Evolutionary conservation across 768 basidiomycete species (phyloP).

Genomic region (Russula earlei): DNA sequence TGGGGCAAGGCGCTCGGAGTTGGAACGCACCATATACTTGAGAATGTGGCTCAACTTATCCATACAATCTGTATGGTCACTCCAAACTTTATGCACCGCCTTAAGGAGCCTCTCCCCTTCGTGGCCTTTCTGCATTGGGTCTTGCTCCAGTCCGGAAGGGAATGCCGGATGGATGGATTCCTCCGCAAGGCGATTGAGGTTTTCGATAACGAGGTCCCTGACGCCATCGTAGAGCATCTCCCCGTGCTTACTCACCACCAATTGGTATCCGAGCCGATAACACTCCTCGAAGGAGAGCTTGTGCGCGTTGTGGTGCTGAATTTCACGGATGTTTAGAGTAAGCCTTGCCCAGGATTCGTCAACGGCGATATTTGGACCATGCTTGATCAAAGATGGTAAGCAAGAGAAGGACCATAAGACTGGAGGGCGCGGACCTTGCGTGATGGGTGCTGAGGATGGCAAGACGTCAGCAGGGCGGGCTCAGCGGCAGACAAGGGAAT

Average conservation of each 20-base stretch:
- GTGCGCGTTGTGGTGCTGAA: slow-evolving; percentile 87
- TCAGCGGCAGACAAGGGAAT: slow-evolving; percentile 22
- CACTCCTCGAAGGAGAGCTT: slow-evolving; percentile 89
- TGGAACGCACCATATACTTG: slow-evolving; percentile 78
- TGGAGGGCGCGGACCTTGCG: slow-evolving; percentile 32
- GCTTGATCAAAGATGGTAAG: slow-evolving; percentile 33
- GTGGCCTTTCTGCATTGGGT: slow-evolving; percentile 65
- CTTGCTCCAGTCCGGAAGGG: slow-evolving; percentile 56
- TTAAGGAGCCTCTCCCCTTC: slow-evolving; percentile 83
- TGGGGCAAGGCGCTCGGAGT: background rate
- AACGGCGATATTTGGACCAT: slow-evolving; percentile 63
- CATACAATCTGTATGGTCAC: slow-evolving; percentile 88
- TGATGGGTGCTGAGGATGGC: slow-evolving; percentile 33
- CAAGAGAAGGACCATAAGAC: background rate
- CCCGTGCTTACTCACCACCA: slow-evolving; percentile 83
- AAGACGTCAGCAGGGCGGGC: slow-evolving; percentile 12
- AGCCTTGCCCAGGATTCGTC: slow-evolving; percentile 80
- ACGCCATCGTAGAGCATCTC: slow-evolving; percentile 83
- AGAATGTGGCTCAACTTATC: slow-evolving; percentile 79
- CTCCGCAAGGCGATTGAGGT: slow-evolving; percentile 71
- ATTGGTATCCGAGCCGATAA: slow-evolving; percentile 88
- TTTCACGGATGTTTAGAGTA: slow-evolving; percentile 81
- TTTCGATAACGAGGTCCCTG: slow-evolving; percentile 64
- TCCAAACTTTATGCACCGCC: slow-evolving; percentile 79
- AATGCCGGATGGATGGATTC: slow-evolving; percentile 75